These are phyloP conservation scores for Malassezia caprae DNA, from an alignment of 1,284 basidiomycete genomes.

Conservation along the genomic window DNA sequence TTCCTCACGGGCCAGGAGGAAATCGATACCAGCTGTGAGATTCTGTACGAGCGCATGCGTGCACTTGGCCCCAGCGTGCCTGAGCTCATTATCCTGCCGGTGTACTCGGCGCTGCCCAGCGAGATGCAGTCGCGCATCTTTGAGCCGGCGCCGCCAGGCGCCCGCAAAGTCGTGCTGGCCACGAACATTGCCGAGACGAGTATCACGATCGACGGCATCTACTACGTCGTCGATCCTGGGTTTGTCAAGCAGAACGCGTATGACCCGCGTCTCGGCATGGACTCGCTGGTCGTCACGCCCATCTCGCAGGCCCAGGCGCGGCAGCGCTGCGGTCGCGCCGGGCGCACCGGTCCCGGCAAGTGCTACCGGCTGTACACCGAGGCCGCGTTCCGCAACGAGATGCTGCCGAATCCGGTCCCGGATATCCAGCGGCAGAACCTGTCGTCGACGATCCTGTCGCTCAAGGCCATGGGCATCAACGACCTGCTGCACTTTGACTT, in stretches of 20 bases:
- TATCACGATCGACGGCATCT: conserved; percentile 94
- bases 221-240: conserved; percentile 95
- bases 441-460: conserved; percentile 79
- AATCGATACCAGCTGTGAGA: conserved; percentile 94
- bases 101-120: conserved; percentile 92
- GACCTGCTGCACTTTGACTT: conserved; percentile 96
- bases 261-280: conserved; percentile 94
- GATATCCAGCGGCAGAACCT: conserved; percentile 95
- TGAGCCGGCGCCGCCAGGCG: conserved; percentile 89
- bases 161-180: conserved; percentile 92
- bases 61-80: conserved; percentile 92
- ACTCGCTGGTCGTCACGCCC: conserved; percentile 92
- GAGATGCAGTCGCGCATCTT: conserved; percentile 97
- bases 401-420: conserved; percentile 93
- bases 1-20: conserved; percentile 97
- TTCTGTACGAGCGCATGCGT: conserved; percentile 95
- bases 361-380: conserved; percentile 97
- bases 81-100: conserved; percentile 87
- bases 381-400: conserved; percentile 93
- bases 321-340: conserved; percentile 88
- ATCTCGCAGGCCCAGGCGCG: conserved; percentile 97
- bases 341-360: conserved; percentile 93
- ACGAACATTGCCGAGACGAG: conserved; percentile 99
- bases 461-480: conserved; percentile 99
- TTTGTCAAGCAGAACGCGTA: conserved; percentile 99